Base-by-base conservation (phyloP, 805 yeast genomes). In the Pichia cephalocereana region DNA sequence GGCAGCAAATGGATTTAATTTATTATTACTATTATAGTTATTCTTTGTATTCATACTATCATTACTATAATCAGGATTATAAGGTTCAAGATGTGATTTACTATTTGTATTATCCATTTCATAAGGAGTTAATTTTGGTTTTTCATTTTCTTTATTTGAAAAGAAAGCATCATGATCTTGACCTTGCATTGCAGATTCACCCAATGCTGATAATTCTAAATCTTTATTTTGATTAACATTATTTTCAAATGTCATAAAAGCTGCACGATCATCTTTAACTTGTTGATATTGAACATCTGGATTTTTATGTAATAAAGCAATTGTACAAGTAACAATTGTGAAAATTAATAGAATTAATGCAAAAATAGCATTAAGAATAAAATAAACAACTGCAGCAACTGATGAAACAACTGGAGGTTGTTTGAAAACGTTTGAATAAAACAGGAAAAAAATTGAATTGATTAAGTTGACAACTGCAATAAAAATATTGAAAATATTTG, bases 231-330 rank as follows among this genome's bases (percentile, higher is more conserved):
- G 60, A 34, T 65, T 65, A n/a, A 57, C 55, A n/a, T 42, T 57
- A 48, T 71, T 80, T 48, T 73, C 71, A 58, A 82, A 75, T 53
- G 90, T 90, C 61, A 93, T 86, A 65, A 93, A 93, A n/a, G 96
- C 86, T 45, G 86, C 93, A 63, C 99, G 80, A 63, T 93, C 99
- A 66, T 93, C 99, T 58, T 84, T 85, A 84, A 91, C 85, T 52
- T 96, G 98, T 69, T 88, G 91, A 70, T 93, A 93, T 57, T 96
- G 78, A 10, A 91, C 80, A 67, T 93, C 99, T 46, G 99, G 98
- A 65, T 93, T 89, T 72, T 85, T 88, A 65, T 85, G 83, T 32
- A 90, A 56, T 58, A 93, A 66, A 0, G 96, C 96, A 66, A 88
- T 70, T 7, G 82, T 71, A 70, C 98, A 90, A 2, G 96, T 86